These are phyloP conservation scores for Punica granatum DNA, from an alignment of 345 rosid species.

Conservation along the genomic window DNA sequence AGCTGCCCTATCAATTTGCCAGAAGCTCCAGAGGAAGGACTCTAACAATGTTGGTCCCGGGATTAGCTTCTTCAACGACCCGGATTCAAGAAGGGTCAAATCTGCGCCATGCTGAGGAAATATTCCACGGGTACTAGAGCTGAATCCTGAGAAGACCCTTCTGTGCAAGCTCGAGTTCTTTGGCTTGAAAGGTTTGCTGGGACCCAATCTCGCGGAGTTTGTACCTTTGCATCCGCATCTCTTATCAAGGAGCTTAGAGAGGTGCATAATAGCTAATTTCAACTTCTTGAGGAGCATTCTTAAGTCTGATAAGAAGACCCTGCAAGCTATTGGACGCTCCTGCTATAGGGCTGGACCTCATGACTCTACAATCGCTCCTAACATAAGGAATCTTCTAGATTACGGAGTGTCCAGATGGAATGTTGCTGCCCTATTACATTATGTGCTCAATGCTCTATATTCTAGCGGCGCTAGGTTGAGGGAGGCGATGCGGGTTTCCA, in stretches of 20 bases:
- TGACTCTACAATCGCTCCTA: background rate
- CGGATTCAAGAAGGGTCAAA: slow-evolving; percentile 24
- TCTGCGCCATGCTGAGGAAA: slow-evolving; percentile 8
- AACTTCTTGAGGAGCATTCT: slow-evolving; percentile 13
- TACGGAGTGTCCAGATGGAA: no score
- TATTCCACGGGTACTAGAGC: slow-evolving; percentile 3
- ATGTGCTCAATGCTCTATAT: background rate
- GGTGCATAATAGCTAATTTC: slow-evolving; percentile 19
- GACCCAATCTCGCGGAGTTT: slow-evolving; percentile 6
- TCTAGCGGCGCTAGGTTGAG: background rate
- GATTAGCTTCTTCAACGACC: slow-evolving; percentile 10
- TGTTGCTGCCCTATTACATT: no score
- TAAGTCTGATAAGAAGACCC: slow-evolving; percentile 2
- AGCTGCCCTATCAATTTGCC: no score
- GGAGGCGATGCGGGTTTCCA: background rate
- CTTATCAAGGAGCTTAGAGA: slow-evolving; percentile 18
- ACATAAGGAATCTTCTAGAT: background rate
- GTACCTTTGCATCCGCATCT: background rate
- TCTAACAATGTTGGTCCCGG: slow-evolving; percentile 14
- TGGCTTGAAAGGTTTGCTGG: slow-evolving; percentile 21
- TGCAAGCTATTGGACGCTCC: slow-evolving; percentile 4
- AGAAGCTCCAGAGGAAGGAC: slow-evolving; percentile 1
- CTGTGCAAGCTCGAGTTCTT: slow-evolving; percentile 32
- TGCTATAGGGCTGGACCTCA: background rate
- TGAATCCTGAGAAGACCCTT: slow-evolving; percentile 19